Conservation (phyloP, 305 asterid genomes). For the Solanum chacoense region DNA sequence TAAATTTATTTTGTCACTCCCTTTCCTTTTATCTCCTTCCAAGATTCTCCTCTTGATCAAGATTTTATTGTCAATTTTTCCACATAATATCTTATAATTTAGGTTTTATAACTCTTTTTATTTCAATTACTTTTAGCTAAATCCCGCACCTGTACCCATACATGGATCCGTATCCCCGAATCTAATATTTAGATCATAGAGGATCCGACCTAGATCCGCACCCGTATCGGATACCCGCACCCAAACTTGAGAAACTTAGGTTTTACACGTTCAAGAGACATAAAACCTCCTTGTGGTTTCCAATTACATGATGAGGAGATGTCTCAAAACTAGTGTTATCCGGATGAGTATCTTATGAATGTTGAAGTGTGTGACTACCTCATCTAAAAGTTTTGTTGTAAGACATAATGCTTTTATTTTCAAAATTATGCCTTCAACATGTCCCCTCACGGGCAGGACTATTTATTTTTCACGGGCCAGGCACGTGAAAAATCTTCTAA, state of each 20-base stretch:
- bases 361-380: background rate
- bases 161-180: too few species aligned
- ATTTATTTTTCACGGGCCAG: background rate
- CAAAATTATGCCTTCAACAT: background rate
- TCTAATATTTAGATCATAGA: too few species aligned
- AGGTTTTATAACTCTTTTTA: too few species aligned
- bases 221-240: too few species aligned
- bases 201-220: too few species aligned
- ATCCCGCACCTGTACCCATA: too few species aligned
- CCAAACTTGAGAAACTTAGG: too few species aligned
- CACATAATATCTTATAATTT: too few species aligned
- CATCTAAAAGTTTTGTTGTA: background rate
- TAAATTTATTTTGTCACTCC: background rate
- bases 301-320: background rate
- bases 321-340: background rate
- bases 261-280: background rate
- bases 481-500: background rate
- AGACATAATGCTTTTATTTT: background rate
- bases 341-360: background rate
- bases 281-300: background rate
- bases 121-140: too few species aligned
- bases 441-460: background rate
- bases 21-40: too few species aligned
- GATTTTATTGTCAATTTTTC: too few species aligned
- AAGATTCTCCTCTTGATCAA: too few species aligned